These are phyloP conservation scores for Pittosporum tobira DNA, from an alignment of 129 eudicot genomes.

Conservation along the genomic window DNA sequence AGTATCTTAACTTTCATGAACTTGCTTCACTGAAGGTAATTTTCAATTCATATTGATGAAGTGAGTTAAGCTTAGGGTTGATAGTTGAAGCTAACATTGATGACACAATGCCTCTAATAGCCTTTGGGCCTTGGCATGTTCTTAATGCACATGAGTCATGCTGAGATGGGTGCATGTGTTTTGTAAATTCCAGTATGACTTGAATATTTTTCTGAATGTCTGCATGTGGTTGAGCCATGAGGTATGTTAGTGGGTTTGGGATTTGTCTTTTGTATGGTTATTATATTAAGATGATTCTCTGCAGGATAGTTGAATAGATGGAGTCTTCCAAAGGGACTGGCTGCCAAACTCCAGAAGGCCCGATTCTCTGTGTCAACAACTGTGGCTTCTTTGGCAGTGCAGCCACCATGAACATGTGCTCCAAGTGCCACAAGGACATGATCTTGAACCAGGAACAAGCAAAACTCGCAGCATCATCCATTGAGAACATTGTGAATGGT, in stretches of 20 bases:
- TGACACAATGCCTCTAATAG: neutral
- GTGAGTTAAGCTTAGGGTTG: neutral
- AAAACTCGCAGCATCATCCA: conserved; percentile 55
- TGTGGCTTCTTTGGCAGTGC: conserved; percentile 74
- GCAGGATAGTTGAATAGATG: conserved; percentile 28
- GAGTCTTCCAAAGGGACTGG: conserved; percentile 63
- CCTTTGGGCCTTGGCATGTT: neutral
- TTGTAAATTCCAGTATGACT: neutral
- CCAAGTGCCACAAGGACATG: conserved; percentile 69
- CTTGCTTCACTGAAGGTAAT: neutral
- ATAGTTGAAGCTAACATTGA: neutral
- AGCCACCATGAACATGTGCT: conserved; percentile 74
- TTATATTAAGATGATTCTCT: neutral
- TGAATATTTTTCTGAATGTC: neutral
- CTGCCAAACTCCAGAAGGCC: conserved; percentile 58
- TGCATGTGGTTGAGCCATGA: too few species aligned
- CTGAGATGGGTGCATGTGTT: neutral
- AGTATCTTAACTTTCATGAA: neutral
- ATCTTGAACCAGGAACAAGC: conserved; percentile 54
- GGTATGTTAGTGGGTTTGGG: too few species aligned
- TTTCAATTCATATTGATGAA: neutral
- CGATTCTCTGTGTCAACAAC: conserved; percentile 59
- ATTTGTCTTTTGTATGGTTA: too few species aligned
- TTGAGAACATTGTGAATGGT: conserved; percentile 52
- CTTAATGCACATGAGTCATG: neutral